Percentiles rank a stretch among this genome's conserved stretches.
These are phyloP conservation scores for Diplodia seriata DNA, from an alignment of 2,329 filamentous ascomycete species.

Conservation along the genomic window DNA sequence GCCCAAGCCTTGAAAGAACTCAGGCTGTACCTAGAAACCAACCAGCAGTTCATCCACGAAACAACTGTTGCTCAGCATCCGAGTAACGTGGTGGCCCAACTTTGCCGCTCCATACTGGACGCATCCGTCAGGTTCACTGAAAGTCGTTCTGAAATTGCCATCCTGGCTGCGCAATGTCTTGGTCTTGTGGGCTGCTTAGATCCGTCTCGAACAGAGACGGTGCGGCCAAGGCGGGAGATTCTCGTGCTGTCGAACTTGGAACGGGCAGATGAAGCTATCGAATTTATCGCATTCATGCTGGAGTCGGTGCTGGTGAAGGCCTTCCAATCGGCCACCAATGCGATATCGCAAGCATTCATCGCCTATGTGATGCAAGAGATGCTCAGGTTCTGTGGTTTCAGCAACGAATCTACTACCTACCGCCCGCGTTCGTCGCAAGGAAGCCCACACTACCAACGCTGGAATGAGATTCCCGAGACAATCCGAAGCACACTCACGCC, in stretches of 20 bases:
- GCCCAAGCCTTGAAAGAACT: conserved; percentile 82
- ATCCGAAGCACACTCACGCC: conserved; percentile 84
- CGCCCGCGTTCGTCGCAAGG: conserved; percentile 62
- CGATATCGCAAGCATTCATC: conserved; percentile 85
- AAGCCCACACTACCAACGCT: conserved; percentile 72
- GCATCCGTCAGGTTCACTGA: conserved; percentile 81
- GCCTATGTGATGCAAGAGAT: conserved; percentile 95
- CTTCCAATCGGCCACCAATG: conserved; percentile 89
- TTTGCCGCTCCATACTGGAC: conserved; percentile 83
- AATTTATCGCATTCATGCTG: conserved; percentile 85
- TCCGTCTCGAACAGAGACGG: conserved; percentile 83
- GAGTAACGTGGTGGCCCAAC: conserved; percentile 71
- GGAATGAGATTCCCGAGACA: conserved; percentile 77
- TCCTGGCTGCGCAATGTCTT: conserved; percentile 79
- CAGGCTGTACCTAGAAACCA: conserved; percentile 70
- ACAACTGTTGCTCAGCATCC: conserved; percentile 84
- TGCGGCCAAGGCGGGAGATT: conserved; percentile 80
- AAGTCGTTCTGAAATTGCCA: conserved; percentile 69
- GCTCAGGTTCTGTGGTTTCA: conserved; percentile 77
- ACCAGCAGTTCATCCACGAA: conserved; percentile 81
- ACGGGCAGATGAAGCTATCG: conserved; percentile 75
- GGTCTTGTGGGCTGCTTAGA: conserved; percentile 92
- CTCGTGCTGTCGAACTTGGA: conserved; percentile 89
- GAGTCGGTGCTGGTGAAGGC: conserved; percentile 88
- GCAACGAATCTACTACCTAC: conserved; percentile 57